Conservation (phyloP, 306 rosid species). For the Prunus dulcis region DNA sequence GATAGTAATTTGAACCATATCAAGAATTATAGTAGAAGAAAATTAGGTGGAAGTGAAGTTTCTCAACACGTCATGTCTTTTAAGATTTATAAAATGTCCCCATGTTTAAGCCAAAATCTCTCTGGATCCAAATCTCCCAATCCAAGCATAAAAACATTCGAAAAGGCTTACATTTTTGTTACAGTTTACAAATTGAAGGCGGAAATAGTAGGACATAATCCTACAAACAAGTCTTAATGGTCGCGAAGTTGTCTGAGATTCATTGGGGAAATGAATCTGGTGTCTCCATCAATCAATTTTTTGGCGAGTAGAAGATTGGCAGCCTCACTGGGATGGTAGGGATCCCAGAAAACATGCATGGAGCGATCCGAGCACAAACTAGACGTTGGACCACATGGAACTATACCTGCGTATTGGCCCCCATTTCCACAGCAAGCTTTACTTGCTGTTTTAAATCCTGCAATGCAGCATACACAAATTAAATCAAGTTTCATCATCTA, state of each 20-base stretch:
- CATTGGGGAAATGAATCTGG: constrained; percentile 56
- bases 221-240: constrained; percentile 18
- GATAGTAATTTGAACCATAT: too few species aligned
- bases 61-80: too few species aligned
- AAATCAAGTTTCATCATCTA: background rate
- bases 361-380: constrained; percentile 65
- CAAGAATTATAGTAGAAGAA: too few species aligned
- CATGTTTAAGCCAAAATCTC: too few species aligned
- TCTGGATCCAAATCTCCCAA: background rate
- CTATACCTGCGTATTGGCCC: constrained; percentile 88
- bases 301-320: constrained; percentile 76
- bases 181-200: background rate
- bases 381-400: constrained; percentile 90
- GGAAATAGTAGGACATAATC: background rate
- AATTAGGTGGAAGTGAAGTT: too few species aligned
- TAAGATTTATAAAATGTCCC: too few species aligned
- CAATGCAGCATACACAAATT: background rate
- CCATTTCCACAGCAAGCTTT: constrained; percentile 92
- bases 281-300: constrained; percentile 74
- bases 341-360: constrained; percentile 93
- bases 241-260: constrained; percentile 83
- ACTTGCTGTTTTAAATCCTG: constrained; percentile 76
- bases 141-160: too few species aligned
- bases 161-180: too few species aligned
- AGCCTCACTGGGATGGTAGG: constrained; percentile 93